Evolutionary conservation across 768 basidiomycete genomes (phyloP).

Genomic region (Ramaria sp.): DNA sequence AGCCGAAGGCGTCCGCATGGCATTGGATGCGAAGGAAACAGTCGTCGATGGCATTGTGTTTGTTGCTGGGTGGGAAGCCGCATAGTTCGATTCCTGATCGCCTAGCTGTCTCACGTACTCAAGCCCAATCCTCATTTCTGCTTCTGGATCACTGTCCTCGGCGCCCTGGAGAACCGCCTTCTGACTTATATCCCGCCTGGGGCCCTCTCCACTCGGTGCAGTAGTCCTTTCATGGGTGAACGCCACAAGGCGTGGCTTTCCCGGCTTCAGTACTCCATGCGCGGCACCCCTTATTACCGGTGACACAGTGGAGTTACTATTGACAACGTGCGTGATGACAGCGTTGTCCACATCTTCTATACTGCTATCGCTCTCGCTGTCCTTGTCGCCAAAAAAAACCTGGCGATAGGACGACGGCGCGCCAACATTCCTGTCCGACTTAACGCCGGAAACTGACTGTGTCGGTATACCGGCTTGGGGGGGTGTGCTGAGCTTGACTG

Average conservation of each 20-base stretch:
- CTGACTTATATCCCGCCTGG: background rate
- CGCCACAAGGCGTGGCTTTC: constrained; percentile 2
- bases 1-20: background rate
- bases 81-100: no score
- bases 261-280: background rate
- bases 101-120: background rate
- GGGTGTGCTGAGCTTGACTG: background rate
- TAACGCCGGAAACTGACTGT: background rate
- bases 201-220: background rate
- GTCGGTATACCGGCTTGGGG: background rate
- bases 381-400: background rate
- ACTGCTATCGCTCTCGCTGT: background rate
- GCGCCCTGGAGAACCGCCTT: background rate
- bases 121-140: background rate
- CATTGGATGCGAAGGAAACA: background rate
- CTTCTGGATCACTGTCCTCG: background rate
- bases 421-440: background rate
- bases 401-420: background rate
- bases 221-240: background rate
- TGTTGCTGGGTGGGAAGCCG: background rate
- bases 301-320: background rate
- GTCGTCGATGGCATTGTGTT: background rate
- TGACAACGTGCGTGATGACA: background rate
- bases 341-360: background rate
- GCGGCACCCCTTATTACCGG: background rate